Evolutionary conservation across 371 early-diverging fungal species (phyloP).

Genomic region (Blakeslea trispora): DNA sequence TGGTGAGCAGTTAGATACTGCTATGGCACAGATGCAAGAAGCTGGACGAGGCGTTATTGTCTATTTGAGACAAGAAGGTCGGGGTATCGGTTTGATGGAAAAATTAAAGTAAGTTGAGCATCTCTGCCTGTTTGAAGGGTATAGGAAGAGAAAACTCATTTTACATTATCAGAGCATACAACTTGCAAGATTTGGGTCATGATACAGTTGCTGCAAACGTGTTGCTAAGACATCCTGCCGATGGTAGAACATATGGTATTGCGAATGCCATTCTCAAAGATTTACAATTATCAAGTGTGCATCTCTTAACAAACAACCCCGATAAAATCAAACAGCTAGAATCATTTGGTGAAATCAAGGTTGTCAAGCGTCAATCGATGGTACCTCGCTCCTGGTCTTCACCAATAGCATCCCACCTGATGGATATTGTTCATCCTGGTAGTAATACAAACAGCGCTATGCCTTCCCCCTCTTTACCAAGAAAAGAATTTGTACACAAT

Average conservation of each 20-base stretch:
- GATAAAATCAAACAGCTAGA: conserved; percentile 87
- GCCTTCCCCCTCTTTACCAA: conserved; percentile 19
- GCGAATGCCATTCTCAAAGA: conserved; percentile 90
- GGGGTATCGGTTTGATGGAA: conserved; percentile 92
- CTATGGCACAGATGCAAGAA: conserved; percentile 85
- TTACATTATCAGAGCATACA: conserved; percentile 77
- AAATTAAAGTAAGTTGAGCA: conserved; percentile 78
- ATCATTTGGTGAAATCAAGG: conserved; percentile 65
- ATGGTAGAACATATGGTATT: conserved; percentile 90
- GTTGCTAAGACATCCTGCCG: conserved; percentile 86
- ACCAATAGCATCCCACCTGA: conserved; percentile 14
- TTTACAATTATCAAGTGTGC: conserved; percentile 64
- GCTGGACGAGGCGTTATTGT: conserved; percentile 89
- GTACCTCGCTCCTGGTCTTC: conserved; percentile 78
- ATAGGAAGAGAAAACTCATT: too few relatives aligned
- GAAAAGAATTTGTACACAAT: conserved; percentile 5
- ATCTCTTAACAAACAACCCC: conserved; percentile 94
- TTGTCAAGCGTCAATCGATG: conserved; percentile 88
- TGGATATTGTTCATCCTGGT: conserved; percentile 9
- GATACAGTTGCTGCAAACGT: conserved; percentile 95
- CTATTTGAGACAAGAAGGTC: conserved; percentile 95
- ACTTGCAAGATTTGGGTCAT: conserved; percentile 93
- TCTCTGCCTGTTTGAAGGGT: neutral
- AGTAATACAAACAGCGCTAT: conserved; percentile 25
- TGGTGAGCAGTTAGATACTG: conserved; percentile 91